phyloP scores from a whole-genome alignment of 768 basidiomycete genomes.

The Termitomyces sp. region DNA sequence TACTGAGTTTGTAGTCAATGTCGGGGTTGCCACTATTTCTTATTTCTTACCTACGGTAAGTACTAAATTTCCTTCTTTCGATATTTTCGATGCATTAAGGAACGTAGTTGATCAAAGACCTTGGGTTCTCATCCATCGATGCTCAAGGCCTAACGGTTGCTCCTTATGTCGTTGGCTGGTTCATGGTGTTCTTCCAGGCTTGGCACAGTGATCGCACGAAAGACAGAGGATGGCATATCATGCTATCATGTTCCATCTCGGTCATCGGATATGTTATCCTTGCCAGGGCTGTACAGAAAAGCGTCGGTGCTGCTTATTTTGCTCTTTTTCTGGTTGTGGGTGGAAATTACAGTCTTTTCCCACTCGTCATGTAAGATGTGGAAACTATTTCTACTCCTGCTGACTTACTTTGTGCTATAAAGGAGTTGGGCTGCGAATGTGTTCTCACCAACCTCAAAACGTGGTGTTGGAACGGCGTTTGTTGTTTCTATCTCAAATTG shows the following conservation, averaged over 20 bases:
- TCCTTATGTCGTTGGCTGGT: slow-evolving; percentile 56
- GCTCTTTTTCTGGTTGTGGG: slow-evolving; percentile 57
- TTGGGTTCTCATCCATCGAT: slow-evolving; percentile 55
- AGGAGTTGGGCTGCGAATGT: slow-evolving; percentile 63
- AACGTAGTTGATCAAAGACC: slow-evolving; percentile 47
- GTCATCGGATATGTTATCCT: slow-evolving; percentile 55
- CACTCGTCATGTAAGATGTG: slow-evolving; percentile 50
- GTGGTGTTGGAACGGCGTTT: slow-evolving; percentile 60
- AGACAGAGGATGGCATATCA: slow-evolving; percentile 57
- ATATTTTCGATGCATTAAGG: background rate
- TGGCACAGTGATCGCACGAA: slow-evolving; percentile 54
- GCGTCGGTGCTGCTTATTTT: slow-evolving; percentile 54
- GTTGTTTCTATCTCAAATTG: slow-evolving; percentile 60
- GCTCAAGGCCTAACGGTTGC: slow-evolving; percentile 61
- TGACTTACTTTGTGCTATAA: background rate
- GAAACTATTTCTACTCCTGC: background rate
- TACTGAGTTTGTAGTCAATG: slow-evolving; percentile 38
- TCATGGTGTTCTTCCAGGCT: slow-evolving; percentile 52
- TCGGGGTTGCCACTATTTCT: slow-evolving; percentile 54
- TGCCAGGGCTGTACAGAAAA: slow-evolving; percentile 49
- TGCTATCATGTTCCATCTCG: slow-evolving; percentile 44
- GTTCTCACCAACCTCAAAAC: slow-evolving; percentile 59
- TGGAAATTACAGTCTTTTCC: slow-evolving; percentile 55
- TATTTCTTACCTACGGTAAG: slow-evolving; percentile 56
- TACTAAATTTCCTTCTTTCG: background rate